These are phyloP conservation scores for Wakefieldia striispora DNA, from an alignment of 768 basidiomycete species.

Conservation along the genomic window DNA sequence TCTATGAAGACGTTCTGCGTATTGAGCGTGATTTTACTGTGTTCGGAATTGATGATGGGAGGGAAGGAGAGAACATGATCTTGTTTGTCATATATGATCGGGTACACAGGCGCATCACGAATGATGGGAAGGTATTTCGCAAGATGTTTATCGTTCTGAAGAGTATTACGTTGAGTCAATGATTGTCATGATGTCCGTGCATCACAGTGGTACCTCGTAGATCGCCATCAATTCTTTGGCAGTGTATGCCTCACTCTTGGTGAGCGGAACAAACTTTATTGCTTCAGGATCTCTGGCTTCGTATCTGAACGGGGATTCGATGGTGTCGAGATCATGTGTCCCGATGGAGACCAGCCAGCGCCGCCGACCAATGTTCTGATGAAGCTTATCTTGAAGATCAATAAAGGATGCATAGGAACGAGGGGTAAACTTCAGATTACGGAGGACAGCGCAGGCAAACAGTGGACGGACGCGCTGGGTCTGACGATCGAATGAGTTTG, in stretches of 20 bases:
- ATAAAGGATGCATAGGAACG: constrained; percentile 95
- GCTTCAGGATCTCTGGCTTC: constrained; percentile 77
- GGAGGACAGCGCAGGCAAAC: constrained; percentile 88
- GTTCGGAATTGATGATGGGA: constrained; percentile 96
- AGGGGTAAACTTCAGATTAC: constrained; percentile 85
- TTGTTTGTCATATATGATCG: constrained; percentile 91
- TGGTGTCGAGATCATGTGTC: constrained; percentile 93
- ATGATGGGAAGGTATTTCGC: constrained; percentile 89
- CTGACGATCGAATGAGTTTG: constrained; percentile 37
- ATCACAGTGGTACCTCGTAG: constrained; percentile 68
- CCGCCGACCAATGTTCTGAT: constrained; percentile 90
- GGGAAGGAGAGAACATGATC: constrained; percentile 94
- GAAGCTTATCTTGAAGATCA: constrained; percentile 98
- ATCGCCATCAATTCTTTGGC: constrained; percentile 91
- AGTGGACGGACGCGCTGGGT: constrained; percentile 81
- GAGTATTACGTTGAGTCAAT: neutral
- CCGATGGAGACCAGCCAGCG: constrained; percentile 94
- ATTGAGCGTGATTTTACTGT: constrained; percentile 94
- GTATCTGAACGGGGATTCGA: constrained; percentile 85
- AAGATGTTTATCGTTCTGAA: constrained; percentile 88
- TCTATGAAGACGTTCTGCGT: constrained; percentile 96
- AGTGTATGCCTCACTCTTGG: constrained; percentile 73
- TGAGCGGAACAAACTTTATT: constrained; percentile 90
- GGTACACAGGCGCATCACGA: constrained; percentile 92
- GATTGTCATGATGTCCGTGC: neutral